A percentile compares a stretch with the other conserved stretches of the same genome.
Conservation (phyloP, 306 rosid species). For the Trifolium subterraneum region DNA sequence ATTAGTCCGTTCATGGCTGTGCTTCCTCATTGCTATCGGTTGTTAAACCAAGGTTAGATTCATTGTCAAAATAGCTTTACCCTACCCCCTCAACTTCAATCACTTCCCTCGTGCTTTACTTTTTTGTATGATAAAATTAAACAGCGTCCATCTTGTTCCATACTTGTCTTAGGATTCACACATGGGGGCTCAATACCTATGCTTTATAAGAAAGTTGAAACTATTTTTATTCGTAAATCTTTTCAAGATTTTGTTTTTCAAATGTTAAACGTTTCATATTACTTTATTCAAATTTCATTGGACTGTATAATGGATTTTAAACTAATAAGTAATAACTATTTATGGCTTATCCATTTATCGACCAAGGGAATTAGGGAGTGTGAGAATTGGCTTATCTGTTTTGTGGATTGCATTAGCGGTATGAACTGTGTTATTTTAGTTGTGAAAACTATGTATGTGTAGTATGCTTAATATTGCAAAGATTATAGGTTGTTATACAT, state of each 20-base stretch:
- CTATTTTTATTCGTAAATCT: conserved; percentile 27
- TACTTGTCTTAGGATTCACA: background rate
- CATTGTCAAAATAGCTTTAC: conserved; percentile 7
- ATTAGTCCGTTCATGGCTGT: conserved; percentile 77
- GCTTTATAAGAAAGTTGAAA: background rate
- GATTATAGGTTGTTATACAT: background rate
- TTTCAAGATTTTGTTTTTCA: too few species aligned
- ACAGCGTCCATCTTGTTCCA: background rate
- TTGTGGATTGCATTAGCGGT: too few species aligned
- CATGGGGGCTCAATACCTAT: background rate
- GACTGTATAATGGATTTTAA: too few species aligned
- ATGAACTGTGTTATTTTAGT: background rate
- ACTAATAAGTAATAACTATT: too few species aligned
- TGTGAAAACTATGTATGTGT: background rate
- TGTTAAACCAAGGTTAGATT: conserved; percentile 90
- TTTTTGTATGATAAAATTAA: conserved; percentile 4
- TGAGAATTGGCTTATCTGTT: too few species aligned
- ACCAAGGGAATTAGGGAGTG: too few species aligned
- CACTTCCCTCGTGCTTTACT: background rate
- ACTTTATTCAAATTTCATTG: too few species aligned
- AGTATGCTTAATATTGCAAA: background rate
- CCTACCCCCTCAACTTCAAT: background rate
- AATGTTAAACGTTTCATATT: too few species aligned
- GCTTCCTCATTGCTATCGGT: conserved; percentile 70
- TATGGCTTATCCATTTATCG: too few species aligned